phyloP scores from a whole-genome alignment of 2,329 filamentous ascomycete genomes.

The Fusarium luffae region DNA sequence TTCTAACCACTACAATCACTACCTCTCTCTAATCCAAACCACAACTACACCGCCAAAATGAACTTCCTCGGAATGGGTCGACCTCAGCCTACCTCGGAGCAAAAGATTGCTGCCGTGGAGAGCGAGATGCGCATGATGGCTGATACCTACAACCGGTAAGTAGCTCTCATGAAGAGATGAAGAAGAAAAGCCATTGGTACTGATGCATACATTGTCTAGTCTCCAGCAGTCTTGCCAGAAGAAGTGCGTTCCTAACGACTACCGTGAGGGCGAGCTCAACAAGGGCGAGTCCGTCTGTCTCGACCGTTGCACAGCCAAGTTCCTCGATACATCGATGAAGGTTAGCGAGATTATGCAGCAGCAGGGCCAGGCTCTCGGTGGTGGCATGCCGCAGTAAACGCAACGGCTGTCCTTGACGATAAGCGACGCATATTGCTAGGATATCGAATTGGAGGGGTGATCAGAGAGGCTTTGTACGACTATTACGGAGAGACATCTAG shows the following conservation, averaged over 20 bases:
- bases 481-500: conserved; percentile 25
- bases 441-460: background rate
- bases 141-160: conserved; percentile 97
- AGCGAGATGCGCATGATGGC: conserved; percentile 97
- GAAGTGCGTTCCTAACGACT: conserved; percentile 93
- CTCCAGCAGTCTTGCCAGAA: conserved; percentile 88
- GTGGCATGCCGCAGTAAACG: conserved; percentile 36
- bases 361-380: conserved; percentile 77
- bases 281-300: conserved; percentile 99
- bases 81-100: conserved; percentile 90
- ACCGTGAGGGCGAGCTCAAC: conserved; percentile 96
- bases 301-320: conserved; percentile 96
- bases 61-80: conserved; percentile 63
- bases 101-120: conserved; percentile 97
- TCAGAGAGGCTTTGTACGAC: conserved; percentile 28
- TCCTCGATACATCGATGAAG: conserved; percentile 99
- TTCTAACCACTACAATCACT: conserved; percentile 8
- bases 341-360: conserved; percentile 96
- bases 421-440: background rate
- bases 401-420: background rate
- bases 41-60: conserved; percentile 49
- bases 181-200: background rate
- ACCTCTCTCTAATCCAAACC: background rate
- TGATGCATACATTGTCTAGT: conserved; percentile 56
- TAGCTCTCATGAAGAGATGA: background rate